Evolutionary conservation across 352 stramenopile species (phyloP), one percentile per base, ranked within the genome.

Genomic region (Pythium volutum): DNA sequence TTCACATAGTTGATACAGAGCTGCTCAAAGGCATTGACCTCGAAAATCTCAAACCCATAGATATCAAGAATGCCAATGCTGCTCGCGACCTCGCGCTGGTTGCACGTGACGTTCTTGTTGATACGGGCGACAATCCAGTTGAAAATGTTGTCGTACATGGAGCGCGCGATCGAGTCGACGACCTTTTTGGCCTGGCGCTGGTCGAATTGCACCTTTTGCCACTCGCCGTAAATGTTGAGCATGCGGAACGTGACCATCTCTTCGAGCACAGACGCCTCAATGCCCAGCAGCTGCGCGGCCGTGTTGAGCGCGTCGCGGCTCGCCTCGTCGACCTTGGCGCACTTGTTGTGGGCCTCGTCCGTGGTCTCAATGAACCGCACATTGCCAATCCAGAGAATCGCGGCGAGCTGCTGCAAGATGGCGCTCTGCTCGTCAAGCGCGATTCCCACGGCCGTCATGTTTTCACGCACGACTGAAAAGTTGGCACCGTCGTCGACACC

Each of bases 81-180:
- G 53, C 91, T 83, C 34, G 65, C 86, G 22, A 75, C 71, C 0
- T 59, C 60, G 59, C 84, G 70, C 65, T 91, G 78, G 56, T 79
- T 79, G 71, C 93, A 93, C 71, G 92, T 73, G 60, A 97, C 95
- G 54, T 74, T 97, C 67, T 75, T 71, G 71, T 98, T 98, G 71
- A 98, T 97, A 33, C 85, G 78, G 50, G 85, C 75, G 11, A 99
- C 96, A 29, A 99, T 79, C 93, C 93, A 99, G 43, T 97, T 87
- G 72, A 97, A 97, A 55, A 97, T 58, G 51, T 91, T 89, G 6
- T 84, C 81, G 70, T 97, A 97, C 8, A 97, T 69, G 9, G 81
- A 94, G 62, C 95, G 95, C 23, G 88, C 86, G 22, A 97, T 72
- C 15, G 88, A 89, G 55, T 96, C 89, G n/a, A n/a, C n/a, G n/a